A percentile compares a stretch with the other conserved stretches of the same genome.
Conservation (phyloP, 768 basidiomycete species). For the Strobilomyces echinocephalus region DNA sequence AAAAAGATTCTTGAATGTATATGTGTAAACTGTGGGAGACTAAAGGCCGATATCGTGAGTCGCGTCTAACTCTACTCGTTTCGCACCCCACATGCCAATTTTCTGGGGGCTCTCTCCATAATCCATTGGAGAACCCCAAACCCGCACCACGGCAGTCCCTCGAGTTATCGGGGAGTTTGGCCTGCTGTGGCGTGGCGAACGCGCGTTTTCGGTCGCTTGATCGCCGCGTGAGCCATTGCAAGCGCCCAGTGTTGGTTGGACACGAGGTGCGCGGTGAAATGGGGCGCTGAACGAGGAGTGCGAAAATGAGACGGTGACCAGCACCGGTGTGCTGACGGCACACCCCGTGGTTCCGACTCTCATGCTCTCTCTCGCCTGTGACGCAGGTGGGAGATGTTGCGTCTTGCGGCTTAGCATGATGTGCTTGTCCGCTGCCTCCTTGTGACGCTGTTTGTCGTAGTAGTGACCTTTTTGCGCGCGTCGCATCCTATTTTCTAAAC, state of each 20-base stretch:
- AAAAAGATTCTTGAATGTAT: conserved; percentile 99
- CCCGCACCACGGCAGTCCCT: conserved; percentile 76
- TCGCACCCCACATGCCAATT: conserved; percentile 90
- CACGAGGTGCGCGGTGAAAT: conserved; percentile 92
- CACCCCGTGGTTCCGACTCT: conserved; percentile 18
- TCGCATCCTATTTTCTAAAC: conserved; percentile 30
- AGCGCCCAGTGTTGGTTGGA: conserved; percentile 74
- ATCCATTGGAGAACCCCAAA: conserved; percentile 88
- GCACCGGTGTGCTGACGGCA: conserved; percentile 25
- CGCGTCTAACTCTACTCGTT: conserved; percentile 80
- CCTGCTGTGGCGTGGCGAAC: conserved; percentile 67
- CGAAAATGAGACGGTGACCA: conserved; percentile 43
- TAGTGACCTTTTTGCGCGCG: conserved; percentile 25
- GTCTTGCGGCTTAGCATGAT: conserved; percentile 55
- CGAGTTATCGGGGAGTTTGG: conserved; percentile 78
- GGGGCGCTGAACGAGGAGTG: conserved; percentile 98
- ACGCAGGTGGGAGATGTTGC: conserved; percentile 52
- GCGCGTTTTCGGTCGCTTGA: conserved; percentile 95
- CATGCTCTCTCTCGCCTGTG: conserved; percentile 52
- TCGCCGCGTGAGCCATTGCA: conserved; percentile 73
- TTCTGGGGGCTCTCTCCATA: conserved; percentile 98
- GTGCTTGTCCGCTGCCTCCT: conserved; percentile 52
- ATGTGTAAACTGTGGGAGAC: conserved; percentile 96
- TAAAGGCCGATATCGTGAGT: conserved; percentile 98
- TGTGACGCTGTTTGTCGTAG: conserved; percentile 41